Percentiles rank a stretch among this genome's conserved stretches.
phyloP scores from a whole-genome alignment of 352 stramenopile species.

The Globisporangium alternatum region DNA sequence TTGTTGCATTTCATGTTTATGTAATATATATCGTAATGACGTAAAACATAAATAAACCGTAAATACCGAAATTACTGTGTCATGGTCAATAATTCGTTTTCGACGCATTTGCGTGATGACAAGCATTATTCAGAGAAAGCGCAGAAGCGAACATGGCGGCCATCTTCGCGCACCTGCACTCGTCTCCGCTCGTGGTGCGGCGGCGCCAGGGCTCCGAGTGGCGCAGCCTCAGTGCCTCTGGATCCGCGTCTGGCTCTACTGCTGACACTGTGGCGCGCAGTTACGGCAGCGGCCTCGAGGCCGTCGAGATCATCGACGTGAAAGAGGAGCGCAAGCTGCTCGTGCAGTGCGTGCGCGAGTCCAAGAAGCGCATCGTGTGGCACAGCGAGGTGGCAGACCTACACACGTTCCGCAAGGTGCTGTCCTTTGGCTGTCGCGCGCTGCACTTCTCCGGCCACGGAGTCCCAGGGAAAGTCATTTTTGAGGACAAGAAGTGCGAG shows the following conservation, averaged over 20 bases:
- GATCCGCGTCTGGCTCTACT: not conserved
- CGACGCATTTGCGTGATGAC: too few relatives aligned
- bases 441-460: conserved; percentile 82
- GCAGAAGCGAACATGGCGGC: conserved; percentile 18
- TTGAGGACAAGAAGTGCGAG: conserved; percentile 77
- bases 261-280: conserved; percentile 4
- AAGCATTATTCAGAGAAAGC: not conserved
- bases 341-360: conserved; percentile 68
- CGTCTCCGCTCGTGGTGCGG: conserved; percentile 76
- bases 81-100: too few relatives aligned
- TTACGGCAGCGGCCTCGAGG: conserved; percentile 47
- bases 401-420: conserved; percentile 77
- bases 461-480: conserved; percentile 76
- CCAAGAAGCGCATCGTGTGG: conserved; percentile 61
- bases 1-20: too few relatives aligned
- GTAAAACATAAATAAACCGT: too few relatives aligned
- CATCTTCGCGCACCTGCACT: conserved; percentile 84
- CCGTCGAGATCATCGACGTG: conserved; percentile 86
- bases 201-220: conserved; percentile 55
- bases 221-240: conserved; percentile 44
- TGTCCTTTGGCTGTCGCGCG: conserved; percentile 71
- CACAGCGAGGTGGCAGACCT: conserved; percentile 77
- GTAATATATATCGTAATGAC: too few relatives aligned
- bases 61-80: too few relatives aligned
- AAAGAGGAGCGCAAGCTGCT: conserved; percentile 74